phyloP scores from a whole-genome alignment of 208 protist species.

The Trypanosomatidae sp. region DNA sequence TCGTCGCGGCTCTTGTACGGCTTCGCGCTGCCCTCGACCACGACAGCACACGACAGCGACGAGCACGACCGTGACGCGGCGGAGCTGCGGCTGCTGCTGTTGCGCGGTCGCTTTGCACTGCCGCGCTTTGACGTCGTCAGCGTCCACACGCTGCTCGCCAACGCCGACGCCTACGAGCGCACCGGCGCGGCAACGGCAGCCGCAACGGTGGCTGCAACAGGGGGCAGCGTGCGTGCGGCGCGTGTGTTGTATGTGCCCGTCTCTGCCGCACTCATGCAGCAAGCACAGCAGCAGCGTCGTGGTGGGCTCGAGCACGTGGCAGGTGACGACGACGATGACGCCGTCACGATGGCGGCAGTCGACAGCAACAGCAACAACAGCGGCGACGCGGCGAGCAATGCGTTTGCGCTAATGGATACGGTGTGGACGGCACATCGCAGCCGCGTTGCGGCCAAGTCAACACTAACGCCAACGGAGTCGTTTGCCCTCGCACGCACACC shows the following conservation, averaged over 20 bases:
- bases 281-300: too few relatives aligned
- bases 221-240: too few relatives aligned
- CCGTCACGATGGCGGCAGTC: too few relatives aligned
- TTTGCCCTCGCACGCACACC: conserved; percentile 25
- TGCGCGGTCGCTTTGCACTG: conserved; percentile 57
- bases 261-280: too few relatives aligned
- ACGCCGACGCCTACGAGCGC: not conserved
- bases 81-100: conserved; percentile 17
- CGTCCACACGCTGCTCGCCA: conserved; percentile 2
- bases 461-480: conserved; percentile 25
- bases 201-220: conserved; percentile 6
- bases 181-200: too few relatives aligned
- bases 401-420: conserved; percentile 24
- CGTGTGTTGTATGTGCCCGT: too few relatives aligned
- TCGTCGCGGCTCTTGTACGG: conserved; percentile 29
- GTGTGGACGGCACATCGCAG: conserved; percentile 28
- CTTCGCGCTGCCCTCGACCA: conserved; percentile 5
- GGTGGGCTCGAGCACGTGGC: too few relatives aligned
- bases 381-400: conserved; percentile 14
- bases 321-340: too few relatives aligned
- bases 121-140: conserved; percentile 34
- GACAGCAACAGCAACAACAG: conserved; percentile 7
- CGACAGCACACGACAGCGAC: not conserved
- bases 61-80: not conserved
- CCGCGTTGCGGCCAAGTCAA: conserved; percentile 32